Base-by-base conservation (phyloP, 441 rosid species). In the Aleurites moluccanus region DNA sequence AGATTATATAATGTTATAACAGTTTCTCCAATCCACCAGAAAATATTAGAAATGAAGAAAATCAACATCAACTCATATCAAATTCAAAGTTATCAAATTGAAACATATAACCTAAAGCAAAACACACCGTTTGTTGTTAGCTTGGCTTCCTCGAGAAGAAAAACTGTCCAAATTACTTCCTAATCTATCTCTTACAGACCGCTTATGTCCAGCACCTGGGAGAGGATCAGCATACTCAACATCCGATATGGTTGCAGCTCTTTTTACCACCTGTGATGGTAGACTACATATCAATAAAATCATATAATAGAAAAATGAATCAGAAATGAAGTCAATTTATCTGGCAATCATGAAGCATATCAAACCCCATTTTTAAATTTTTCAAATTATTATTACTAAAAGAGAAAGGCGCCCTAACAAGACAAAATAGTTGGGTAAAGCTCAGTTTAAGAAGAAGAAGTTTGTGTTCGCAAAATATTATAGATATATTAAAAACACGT, bases 181-280 rank as follows among this genome's bases (percentile, higher is more conserved):
- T 80, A 94, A 79, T 82, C 98, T 86, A 65, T 94, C 98, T 80
- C 91, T 89, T 10, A 88, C 86, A 45, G 98, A 85, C 63, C 97
- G 88, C 87, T 94, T 94, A 38, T 80, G 85, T 64, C 97, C 97
- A 55, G 82, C 35, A 61, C 77, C 76, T 6, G 83, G 83, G 62
- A 67, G 63, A 38, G 81, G 84, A 75, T 78, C 87, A 56, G 80
- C 73, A 67, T 69, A 75, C 15, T 76, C 84, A 68, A 33, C 79
- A 59, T 82, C 86, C 11, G 86, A 77, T 62, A 78, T 81, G 72
- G 77, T 72, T 44, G 82, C 88, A 70, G 83, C 82, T 83, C 94
- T 89, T 86, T 86, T 92, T 64, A 94, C 94, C 78, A 92, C 98
- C 97, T 94, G 88, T 55, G 70, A 62, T 50, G 35, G 59, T 1